A percentile compares a stretch with the other conserved stretches of the same genome.
phyloP scores from a whole-genome alignment of 495 filamentous ascomycete genomes.

The Cenococcum geophilum region DNA sequence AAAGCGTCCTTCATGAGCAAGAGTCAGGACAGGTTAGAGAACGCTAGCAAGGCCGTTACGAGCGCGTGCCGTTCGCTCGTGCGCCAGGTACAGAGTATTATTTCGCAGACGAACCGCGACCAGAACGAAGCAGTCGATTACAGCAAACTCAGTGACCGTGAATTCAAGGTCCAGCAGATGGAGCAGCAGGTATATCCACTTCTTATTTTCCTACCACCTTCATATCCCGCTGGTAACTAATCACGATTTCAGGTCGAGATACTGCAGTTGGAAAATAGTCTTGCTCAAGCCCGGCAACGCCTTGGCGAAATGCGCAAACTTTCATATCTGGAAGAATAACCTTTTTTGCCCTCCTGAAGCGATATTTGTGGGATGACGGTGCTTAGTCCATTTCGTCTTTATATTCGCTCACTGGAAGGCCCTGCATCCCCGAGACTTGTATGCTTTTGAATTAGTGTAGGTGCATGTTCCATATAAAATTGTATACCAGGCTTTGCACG shows the following conservation, averaged over 20 bases:
- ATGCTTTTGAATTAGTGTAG: not conserved
- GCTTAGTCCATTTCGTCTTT: not conserved
- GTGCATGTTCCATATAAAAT: not conserved
- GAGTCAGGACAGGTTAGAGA: slow-evolving; percentile 85
- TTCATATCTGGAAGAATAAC: slow-evolving; percentile 78
- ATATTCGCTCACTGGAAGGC: not conserved
- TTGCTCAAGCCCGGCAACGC: slow-evolving; percentile 72
- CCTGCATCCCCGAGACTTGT: not conserved
- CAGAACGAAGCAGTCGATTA: slow-evolving; percentile 84
- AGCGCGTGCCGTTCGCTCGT: slow-evolving; percentile 81
- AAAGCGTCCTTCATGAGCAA: slow-evolving; percentile 98
- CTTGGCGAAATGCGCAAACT: slow-evolving; percentile 99
- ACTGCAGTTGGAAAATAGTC: slow-evolving; percentile 83
- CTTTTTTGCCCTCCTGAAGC: not conserved
- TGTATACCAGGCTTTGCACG: not conserved
- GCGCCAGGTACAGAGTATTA: slow-evolving; percentile 89
- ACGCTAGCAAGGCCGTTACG: slow-evolving; percentile 87
- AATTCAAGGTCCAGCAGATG: slow-evolving; percentile 99
- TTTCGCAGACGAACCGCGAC: slow-evolving; percentile 72
- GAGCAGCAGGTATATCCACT: slow-evolving; percentile 82
- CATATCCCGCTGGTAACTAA: slow-evolving; percentile 10
- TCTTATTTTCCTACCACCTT: not conserved
- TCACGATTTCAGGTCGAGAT: slow-evolving; percentile 73
- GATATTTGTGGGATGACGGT: not conserved
- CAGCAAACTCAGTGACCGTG: slow-evolving; percentile 74